phyloP scores from a whole-genome alignment of 257 asterid species.

The Solanum chmielewskii region DNA sequence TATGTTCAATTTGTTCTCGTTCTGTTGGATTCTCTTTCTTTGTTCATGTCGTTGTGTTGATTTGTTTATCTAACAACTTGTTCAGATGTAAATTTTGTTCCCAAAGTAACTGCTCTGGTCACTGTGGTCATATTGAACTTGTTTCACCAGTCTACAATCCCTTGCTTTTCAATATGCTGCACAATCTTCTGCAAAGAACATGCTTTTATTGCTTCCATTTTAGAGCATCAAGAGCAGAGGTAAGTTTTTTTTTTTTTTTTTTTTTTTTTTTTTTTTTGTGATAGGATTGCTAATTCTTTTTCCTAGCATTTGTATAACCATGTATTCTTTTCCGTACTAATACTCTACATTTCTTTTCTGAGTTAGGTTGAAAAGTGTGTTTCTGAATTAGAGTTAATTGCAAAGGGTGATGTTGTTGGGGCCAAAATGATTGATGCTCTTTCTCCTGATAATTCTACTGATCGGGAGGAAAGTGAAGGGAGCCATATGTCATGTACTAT shows the following conservation, averaged over 20 bases:
- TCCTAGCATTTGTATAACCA: background rate
- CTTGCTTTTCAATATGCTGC: constrained; percentile 41
- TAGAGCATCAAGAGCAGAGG: constrained; percentile 41
- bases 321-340: background rate
- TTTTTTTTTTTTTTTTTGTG: no score
- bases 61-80: background rate
- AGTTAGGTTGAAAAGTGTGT: constrained; percentile 48
- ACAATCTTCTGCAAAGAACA: constrained; percentile 38
- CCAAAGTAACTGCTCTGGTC: constrained; percentile 61
- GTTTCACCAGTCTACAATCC: constrained; percentile 75
- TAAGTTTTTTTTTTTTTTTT: constrained; percentile 7
- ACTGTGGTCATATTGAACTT: constrained; percentile 87
- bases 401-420: constrained; percentile 56
- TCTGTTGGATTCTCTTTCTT: background rate
- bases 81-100: constrained; percentile 87
- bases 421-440: constrained; percentile 36
- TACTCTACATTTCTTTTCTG: background rate
- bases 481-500: constrained; percentile 48
- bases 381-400: constrained; percentile 44
- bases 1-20: background rate
- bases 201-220: constrained; percentile 66
- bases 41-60: background rate
- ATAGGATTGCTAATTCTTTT: background rate
- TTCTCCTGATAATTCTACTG: constrained; percentile 7
- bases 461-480: constrained; percentile 43